Conservation (phyloP, 768 basidiomycete species). For the Hygrocybe coccinea region DNA sequence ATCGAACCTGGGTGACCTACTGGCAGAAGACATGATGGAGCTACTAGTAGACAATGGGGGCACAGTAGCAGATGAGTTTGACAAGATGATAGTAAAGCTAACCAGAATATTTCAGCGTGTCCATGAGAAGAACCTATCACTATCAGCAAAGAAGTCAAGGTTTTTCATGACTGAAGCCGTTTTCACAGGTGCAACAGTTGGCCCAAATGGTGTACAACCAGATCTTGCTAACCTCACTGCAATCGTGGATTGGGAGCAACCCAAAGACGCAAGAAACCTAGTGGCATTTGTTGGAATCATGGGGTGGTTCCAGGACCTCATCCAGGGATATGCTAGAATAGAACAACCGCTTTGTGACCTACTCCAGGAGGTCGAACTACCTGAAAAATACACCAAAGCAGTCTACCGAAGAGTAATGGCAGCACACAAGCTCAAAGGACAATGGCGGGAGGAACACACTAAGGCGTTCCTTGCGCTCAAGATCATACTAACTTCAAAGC, state of each 20-base stretch:
- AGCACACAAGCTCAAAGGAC: constrained; percentile 21
- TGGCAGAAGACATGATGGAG: constrained; percentile 22
- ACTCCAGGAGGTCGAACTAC: constrained; percentile 14
- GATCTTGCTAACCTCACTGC: constrained; percentile 36
- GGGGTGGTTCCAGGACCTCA: constrained; percentile 31
- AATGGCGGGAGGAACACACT: constrained; percentile 2
- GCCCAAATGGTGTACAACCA: constrained; percentile 30
- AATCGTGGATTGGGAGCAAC: constrained; percentile 32
- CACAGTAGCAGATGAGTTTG: constrained; percentile 29
- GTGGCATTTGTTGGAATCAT: constrained; percentile 33
- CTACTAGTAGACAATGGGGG: constrained; percentile 39
- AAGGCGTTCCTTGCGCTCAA: not conserved
- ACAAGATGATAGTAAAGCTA: constrained; percentile 22
- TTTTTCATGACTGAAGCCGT: constrained; percentile 35
- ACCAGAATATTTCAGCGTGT: constrained; percentile 23
- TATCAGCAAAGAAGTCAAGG: constrained; percentile 33
- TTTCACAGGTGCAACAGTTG: constrained; percentile 32
- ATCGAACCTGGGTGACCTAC: constrained; percentile 19
- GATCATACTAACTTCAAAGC: constrained; percentile 10
- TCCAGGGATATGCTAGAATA: constrained; percentile 31
- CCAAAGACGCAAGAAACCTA: constrained; percentile 26
- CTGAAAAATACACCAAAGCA: constrained; percentile 7
- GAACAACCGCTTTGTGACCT: constrained; percentile 32
- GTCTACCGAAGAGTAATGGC: constrained; percentile 6
- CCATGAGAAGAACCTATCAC: constrained; percentile 26